These are phyloP conservation scores for Diplodia seriata DNA, from an alignment of 2,329 filamentous ascomycete genomes.

Conservation along the genomic window DNA sequence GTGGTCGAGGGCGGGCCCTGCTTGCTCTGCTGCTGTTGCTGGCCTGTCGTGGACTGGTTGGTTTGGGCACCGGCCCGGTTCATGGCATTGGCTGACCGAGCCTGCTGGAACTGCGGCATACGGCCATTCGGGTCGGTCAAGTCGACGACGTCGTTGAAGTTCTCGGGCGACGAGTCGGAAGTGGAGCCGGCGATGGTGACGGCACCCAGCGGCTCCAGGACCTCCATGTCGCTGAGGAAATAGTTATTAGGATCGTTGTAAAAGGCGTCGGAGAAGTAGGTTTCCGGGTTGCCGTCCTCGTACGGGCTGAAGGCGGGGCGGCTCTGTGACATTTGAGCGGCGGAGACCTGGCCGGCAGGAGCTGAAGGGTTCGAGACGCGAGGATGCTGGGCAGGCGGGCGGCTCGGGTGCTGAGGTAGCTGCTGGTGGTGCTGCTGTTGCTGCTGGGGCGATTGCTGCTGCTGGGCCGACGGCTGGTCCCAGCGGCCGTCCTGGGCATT, in stretches of 20 bases:
- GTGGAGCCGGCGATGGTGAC: constrained; percentile 43
- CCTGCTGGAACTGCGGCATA: constrained; percentile 24
- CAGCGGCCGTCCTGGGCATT: constrained; percentile 49
- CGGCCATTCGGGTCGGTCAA: constrained; percentile 25
- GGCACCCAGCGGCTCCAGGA: constrained; percentile 47
- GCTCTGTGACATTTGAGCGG: constrained; percentile 9
- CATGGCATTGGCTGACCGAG: constrained; percentile 7
- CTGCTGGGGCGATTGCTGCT: neutral
- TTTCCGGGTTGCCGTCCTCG: constrained; percentile 43
- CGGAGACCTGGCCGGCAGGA: constrained; percentile 18
- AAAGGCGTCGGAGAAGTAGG: constrained; percentile 47
- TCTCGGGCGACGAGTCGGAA: constrained; percentile 49
- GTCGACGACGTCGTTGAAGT: constrained; percentile 35
- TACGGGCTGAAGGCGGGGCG: constrained; percentile 45
- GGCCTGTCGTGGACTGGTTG: constrained; percentile 13
- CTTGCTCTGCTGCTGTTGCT: constrained; percentile 23
- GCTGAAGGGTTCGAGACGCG: constrained; percentile 10
- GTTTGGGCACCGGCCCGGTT: constrained; percentile 3
- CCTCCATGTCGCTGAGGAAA: constrained; percentile 49
- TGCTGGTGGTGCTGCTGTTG: constrained; percentile 13
- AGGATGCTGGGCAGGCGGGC: constrained; percentile 10
- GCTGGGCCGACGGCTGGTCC: constrained; percentile 33
- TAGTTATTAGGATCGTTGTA: constrained; percentile 49
- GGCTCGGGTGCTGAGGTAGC: constrained; percentile 13
- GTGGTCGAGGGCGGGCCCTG: constrained; percentile 10